Evolutionary conservation across 73 alveolate species (phyloP).

Genomic region (Stentor coeruleus): DNA sequence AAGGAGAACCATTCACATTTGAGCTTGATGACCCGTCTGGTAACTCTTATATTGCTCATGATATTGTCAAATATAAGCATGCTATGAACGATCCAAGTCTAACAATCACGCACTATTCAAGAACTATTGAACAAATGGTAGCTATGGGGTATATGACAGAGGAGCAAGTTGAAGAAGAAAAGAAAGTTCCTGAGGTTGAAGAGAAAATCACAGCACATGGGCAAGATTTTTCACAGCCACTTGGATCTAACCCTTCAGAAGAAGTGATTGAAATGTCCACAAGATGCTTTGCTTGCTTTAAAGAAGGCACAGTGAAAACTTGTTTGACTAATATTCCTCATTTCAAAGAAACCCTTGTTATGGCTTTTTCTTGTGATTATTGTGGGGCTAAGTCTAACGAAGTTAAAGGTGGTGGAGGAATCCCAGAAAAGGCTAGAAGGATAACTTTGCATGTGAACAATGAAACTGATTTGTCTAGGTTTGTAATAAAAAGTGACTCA

Average conservation of each 20-base stretch:
- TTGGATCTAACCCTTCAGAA: neutral
- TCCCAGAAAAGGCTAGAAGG: slow-evolving; percentile 35
- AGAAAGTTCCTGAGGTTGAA: neutral
- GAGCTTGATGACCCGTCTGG: slow-evolving; percentile 92
- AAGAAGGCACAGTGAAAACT: slow-evolving; percentile 20
- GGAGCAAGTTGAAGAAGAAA: neutral
- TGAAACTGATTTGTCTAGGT: slow-evolving; percentile 87
- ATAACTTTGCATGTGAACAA: slow-evolving; percentile 48
- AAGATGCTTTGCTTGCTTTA: neutral
- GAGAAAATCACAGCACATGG: neutral
- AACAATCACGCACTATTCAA: neutral
- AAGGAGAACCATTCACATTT: slow-evolving; percentile 72
- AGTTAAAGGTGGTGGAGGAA: slow-evolving; percentile 91
- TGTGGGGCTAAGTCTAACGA: slow-evolving; percentile 93
- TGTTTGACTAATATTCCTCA: slow-evolving; percentile 94
- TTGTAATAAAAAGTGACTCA: slow-evolving; percentile 83
- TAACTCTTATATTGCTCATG: slow-evolving; percentile 57
- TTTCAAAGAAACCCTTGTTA: slow-evolving; percentile 92
- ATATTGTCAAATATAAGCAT: neutral
- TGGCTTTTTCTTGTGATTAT: slow-evolving; percentile 88
- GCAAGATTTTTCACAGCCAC: neutral
- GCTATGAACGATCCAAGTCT: slow-evolving; percentile 3
- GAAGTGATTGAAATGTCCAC: slow-evolving; percentile 18
- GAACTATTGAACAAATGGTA: neutral
- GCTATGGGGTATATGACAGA: neutral